These are phyloP conservation scores for Neostapfia colusana DNA, from an alignment of 176 grass and related monocot genomes.

Conservation along the genomic window DNA sequence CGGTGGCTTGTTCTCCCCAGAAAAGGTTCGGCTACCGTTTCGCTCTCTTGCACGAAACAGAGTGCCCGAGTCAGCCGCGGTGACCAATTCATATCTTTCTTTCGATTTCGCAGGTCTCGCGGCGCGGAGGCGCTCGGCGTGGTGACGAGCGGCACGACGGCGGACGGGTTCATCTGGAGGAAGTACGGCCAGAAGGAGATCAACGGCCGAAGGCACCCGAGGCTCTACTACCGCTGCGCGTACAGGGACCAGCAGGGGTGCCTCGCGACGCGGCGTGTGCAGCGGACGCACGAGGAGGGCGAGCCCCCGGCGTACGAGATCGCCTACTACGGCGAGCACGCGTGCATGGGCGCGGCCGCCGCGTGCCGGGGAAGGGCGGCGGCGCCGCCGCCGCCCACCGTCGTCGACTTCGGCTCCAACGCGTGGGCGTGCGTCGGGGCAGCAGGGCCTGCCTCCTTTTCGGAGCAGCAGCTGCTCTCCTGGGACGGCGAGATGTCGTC, in stretches of 20 bases:
- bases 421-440: neutral
- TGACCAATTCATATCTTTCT: no score
- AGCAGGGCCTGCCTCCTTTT: neutral
- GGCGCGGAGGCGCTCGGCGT: constrained; percentile 27
- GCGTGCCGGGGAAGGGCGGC: neutral
- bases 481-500: neutral
- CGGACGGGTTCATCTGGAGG: constrained; percentile 67
- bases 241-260: constrained; percentile 47
- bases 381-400: neutral
- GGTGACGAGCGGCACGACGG: constrained; percentile 26
- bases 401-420: constrained; percentile 39
- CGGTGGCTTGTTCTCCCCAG: neutral
- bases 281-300: constrained; percentile 42
- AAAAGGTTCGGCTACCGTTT: constrained; percentile 7
- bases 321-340: constrained; percentile 64
- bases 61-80: no score
- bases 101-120: constrained; percentile 28
- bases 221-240: constrained; percentile 72
- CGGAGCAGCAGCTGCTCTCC: neutral
- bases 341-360: constrained; percentile 32
- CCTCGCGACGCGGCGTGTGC: constrained; percentile 56
- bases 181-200: constrained; percentile 84
- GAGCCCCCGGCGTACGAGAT: constrained; percentile 51
- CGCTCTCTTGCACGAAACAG: neutral
- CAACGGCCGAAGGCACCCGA: constrained; percentile 45